Evolutionary conservation across 371 early-diverging fungal species (phyloP), one percentile per base, ranked within the genome.

Genomic region (Paraphysoderma sedebokerense): DNA sequence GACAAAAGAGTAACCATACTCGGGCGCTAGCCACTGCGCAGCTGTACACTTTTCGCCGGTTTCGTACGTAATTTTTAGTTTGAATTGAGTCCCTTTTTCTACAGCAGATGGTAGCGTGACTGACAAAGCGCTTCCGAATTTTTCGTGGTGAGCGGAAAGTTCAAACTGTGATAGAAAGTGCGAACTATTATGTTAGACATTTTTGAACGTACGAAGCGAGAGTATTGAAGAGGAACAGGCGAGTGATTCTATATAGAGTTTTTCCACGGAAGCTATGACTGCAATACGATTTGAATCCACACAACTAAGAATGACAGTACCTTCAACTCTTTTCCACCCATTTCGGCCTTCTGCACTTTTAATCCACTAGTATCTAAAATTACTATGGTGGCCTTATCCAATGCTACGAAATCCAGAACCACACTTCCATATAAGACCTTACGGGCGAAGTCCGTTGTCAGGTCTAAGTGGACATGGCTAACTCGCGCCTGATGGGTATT

Each of bases 11-110:
- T 12, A 17, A 54, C 61, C n/a, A 53, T 68, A 77, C 75, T 76
- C 77, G 13, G 92, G 87, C 37, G 79, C 77, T 58, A 95, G 69
- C 65, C 84, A 95, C 68, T 93, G 95, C 36, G 83, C 65, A 50
- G 92, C 92, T 19, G 82, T 80, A 59, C 86, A 78, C 50, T 79
- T 66, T 15, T 67, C 61, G 2, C 88, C 85, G 34, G 95, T 93
- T 24, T 76, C 59, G 55, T 92, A 95, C 17, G 20, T 26, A 11
- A 46, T n/a, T 8, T 24, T 48, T 23, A 65, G 39, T 24, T 28
- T 30, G 34, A 57, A 13, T 30, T 29, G 46, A 17, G 42, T 8
- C 15, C 19, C 20, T 5, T 53, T 51, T n/a, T 44, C 39, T 6
- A 48, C 45, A 15, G 58, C 48, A 23, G 17, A 23, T 3, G 67